These are phyloP conservation scores for Clarireedia monteithiana DNA, from an alignment of 2,329 filamentous ascomycete genomes.

Conservation along the genomic window DNA sequence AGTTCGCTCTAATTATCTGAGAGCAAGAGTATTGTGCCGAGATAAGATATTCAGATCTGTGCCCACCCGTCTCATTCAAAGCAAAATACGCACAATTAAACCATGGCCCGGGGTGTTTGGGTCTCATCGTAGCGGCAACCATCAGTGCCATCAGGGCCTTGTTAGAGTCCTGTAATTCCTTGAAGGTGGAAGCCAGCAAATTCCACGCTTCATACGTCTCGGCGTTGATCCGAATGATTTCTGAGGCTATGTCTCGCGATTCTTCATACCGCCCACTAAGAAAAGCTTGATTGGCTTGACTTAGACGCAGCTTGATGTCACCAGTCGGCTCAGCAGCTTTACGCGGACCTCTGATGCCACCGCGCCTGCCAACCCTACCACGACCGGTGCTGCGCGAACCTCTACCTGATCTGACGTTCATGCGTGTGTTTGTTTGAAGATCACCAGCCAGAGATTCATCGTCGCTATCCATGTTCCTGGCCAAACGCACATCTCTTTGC, in stretches of 20 bases:
- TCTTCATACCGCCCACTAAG: slow-evolving; percentile 52
- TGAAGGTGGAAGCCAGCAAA: slow-evolving; percentile 51
- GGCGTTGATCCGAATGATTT: slow-evolving; percentile 61
- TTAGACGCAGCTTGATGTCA: slow-evolving; percentile 62
- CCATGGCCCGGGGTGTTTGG: slow-evolving; percentile 53
- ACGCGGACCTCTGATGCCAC: slow-evolving; percentile 31
- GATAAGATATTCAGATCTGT: slow-evolving; percentile 38
- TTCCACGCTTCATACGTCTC: slow-evolving; percentile 61
- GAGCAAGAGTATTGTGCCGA: slow-evolving; percentile 53
- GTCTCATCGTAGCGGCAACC: slow-evolving; percentile 54
- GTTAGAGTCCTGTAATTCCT: slow-evolving; percentile 49
- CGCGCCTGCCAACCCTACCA: slow-evolving; percentile 2
- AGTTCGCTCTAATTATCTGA: slow-evolving; percentile 50
- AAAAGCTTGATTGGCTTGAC: slow-evolving; percentile 60
- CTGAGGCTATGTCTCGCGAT: slow-evolving; percentile 50
- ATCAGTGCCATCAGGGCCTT: slow-evolving; percentile 53
- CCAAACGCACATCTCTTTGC: slow-evolving; percentile 23
- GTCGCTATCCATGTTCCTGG: slow-evolving; percentile 13
- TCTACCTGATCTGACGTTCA: not conserved
- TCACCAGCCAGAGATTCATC: not conserved
- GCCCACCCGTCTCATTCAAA: slow-evolving; percentile 42
- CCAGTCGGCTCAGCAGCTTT: slow-evolving; percentile 60
- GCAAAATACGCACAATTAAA: slow-evolving; percentile 49
- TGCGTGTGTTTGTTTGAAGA: not conserved
- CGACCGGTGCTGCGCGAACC: not conserved